phyloP scores from a whole-genome alignment of 2,329 filamentous ascomycete species.

The Epichloe amarillans region DNA sequence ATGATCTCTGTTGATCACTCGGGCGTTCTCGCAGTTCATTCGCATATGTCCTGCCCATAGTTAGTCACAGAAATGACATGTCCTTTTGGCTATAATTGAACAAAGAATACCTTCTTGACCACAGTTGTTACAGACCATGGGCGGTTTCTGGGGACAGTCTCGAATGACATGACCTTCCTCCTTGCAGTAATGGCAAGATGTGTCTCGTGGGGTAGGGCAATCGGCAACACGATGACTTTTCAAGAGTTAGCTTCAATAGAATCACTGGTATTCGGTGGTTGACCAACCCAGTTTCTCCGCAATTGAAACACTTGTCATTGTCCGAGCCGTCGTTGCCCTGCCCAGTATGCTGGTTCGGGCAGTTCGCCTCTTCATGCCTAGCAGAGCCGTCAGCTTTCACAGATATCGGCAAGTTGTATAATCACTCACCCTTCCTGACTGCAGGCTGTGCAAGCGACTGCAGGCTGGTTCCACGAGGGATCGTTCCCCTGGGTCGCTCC shows the following conservation, averaged over 20 bases:
- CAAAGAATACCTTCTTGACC: conserved; percentile 36
- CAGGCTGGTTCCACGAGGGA: conserved; percentile 3
- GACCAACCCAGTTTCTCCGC: conserved; percentile 23
- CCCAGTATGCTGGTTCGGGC: conserved; percentile 5
- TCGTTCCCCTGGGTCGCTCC: neutral
- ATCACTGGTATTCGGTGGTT: neutral
- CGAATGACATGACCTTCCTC: conserved; percentile 40
- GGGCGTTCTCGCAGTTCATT: conserved; percentile 43
- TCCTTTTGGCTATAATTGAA: neutral
- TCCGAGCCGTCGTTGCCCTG: conserved; percentile 1
- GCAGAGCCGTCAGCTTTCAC: neutral
- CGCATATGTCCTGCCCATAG: conserved; percentile 36
- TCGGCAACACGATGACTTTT: conserved; percentile 20
- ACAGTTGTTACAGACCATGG: conserved; percentile 48
- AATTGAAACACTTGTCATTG: conserved; percentile 23
- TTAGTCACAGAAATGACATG: conserved; percentile 5
- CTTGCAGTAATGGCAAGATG: conserved; percentile 32
- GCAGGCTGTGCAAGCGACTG: conserved; percentile 2
- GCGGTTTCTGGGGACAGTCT: conserved; percentile 49
- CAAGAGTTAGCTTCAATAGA: conserved; percentile 3
- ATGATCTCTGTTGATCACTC: conserved; percentile 41
- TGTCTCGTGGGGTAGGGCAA: conserved; percentile 20
- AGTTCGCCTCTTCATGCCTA: conserved; percentile 5
- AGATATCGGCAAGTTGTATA: neutral
- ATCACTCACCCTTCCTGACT: conserved; percentile 6